These are phyloP conservation scores for Fragaria vesca DNA, from an alignment of 306 rosid species.

Conservation along the genomic window DNA sequence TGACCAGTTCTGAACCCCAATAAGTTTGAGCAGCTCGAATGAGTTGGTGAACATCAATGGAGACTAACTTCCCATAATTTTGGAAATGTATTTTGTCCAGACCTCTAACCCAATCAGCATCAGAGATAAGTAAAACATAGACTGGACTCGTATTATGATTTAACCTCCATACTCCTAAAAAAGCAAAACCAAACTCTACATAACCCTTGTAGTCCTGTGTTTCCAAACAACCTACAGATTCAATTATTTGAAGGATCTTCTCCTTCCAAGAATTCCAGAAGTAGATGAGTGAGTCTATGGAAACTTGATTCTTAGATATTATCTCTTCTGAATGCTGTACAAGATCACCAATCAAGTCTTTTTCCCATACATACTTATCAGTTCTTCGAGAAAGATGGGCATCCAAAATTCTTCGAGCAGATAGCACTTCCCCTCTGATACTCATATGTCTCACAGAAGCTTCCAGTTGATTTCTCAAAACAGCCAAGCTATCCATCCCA, in stretches of 20 bases:
- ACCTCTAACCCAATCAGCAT: slow-evolving; percentile 56
- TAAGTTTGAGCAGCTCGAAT: slow-evolving; percentile 37
- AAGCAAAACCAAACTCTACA: slow-evolving; percentile 50
- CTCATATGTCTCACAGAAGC: slow-evolving; percentile 39
- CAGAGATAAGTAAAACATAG: slow-evolving; percentile 45
- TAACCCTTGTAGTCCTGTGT: slow-evolving; percentile 25
- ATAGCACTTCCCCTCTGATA: slow-evolving; percentile 51
- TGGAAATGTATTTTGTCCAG: slow-evolving; percentile 26
- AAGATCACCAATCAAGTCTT: slow-evolving; percentile 29
- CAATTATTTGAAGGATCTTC: slow-evolving; percentile 34
- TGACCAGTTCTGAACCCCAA: slow-evolving; percentile 55
- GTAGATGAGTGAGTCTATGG: slow-evolving; percentile 32
- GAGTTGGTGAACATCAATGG: slow-evolving; percentile 32
- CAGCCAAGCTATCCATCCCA: no score
- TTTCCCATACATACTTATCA: slow-evolving; percentile 43
- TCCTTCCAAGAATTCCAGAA: slow-evolving; percentile 75
- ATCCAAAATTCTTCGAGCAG: slow-evolving; percentile 58
- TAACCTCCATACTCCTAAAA: slow-evolving; percentile 45
- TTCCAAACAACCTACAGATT: slow-evolving; percentile 36
- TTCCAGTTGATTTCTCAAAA: background rate
- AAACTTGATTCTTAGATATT: slow-evolving; percentile 19
- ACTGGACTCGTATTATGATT: background rate
- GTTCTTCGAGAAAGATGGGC: slow-evolving; percentile 45
- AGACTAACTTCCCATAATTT: slow-evolving; percentile 42
- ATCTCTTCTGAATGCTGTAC: slow-evolving; percentile 24